Evolutionary conservation across 2,329 filamentous ascomycete species (phyloP).

Genomic region (Nemania sp.): DNA sequence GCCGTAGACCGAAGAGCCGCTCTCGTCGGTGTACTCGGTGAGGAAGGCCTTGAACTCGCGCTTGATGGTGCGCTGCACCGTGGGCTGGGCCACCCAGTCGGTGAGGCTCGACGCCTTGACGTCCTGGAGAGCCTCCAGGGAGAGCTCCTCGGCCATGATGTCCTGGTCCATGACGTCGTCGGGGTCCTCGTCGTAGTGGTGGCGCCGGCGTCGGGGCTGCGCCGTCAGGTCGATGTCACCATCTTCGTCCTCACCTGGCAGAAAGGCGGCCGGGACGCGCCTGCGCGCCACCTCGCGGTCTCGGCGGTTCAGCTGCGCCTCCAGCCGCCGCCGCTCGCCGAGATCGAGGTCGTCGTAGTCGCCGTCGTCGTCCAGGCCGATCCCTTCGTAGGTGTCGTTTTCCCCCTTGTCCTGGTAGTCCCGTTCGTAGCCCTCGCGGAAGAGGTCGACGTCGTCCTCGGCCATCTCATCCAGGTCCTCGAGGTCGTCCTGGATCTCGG

Average conservation of each 20-base stretch:
- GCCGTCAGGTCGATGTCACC: slow-evolving; percentile 81
- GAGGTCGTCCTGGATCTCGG: slow-evolving; percentile 71
- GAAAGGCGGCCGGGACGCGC: slow-evolving; percentile 72
- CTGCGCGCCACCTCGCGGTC: slow-evolving; percentile 71
- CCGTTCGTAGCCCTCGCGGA: slow-evolving; percentile 71
- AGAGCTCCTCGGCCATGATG: slow-evolving; percentile 94
- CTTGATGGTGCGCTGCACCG: slow-evolving; percentile 90
- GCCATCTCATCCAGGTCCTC: slow-evolving; percentile 82
- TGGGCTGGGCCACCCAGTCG: slow-evolving; percentile 90
- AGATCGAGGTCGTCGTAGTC: slow-evolving; percentile 72
- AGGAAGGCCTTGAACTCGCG: slow-evolving; percentile 97
- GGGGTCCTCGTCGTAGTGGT: slow-evolving; percentile 91
- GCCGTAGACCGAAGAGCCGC: slow-evolving; percentile 90
- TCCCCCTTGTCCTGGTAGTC: slow-evolving; percentile 70
- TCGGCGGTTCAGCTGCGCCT: slow-evolving; percentile 72
- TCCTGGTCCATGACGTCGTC: slow-evolving; percentile 91
- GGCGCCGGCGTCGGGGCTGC: slow-evolving; percentile 81
- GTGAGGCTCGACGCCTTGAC: slow-evolving; percentile 92
- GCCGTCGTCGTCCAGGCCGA: slow-evolving; percentile 76
- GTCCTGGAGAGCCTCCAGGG: slow-evolving; percentile 86
- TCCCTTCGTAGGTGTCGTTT: slow-evolving; percentile 70
- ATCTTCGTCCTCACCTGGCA: slow-evolving; percentile 80
- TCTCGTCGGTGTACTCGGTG: slow-evolving; percentile 91
- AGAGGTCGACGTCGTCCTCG: slow-evolving; percentile 79
- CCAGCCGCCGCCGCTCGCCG: slow-evolving; percentile 68